A percentile compares a stretch with the other conserved stretches of the same genome.
These are phyloP conservation scores for Fomitopsis palustris DNA, from an alignment of 1,284 basidiomycete species.

Conservation along the genomic window DNA sequence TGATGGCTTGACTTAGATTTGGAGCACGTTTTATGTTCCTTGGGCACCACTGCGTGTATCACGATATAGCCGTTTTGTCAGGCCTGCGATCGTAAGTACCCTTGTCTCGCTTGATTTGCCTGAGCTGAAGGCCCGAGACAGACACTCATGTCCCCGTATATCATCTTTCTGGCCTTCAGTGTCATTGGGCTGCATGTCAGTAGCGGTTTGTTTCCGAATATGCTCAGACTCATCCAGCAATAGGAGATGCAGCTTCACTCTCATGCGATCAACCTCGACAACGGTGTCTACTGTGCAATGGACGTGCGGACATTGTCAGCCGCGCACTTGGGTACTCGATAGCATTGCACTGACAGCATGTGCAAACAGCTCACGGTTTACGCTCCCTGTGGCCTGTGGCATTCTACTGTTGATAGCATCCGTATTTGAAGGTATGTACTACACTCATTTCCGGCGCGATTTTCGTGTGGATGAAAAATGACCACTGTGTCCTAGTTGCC, in stretches of 20 bases:
- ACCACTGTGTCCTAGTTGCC: slow-evolving; percentile 22
- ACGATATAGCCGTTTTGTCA: slow-evolving; percentile 13
- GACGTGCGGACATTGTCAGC: slow-evolving; percentile 33
- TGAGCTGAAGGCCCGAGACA: slow-evolving; percentile 13
- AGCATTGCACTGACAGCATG: slow-evolving; percentile 10
- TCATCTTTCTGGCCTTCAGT: slow-evolving; percentile 28
- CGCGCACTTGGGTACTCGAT: slow-evolving; percentile 15
- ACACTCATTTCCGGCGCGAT: too few species aligned
- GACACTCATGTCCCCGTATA: slow-evolving; percentile 38
- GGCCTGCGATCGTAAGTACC: slow-evolving; percentile 7
- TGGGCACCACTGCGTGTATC: slow-evolving; percentile 13
- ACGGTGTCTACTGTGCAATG: slow-evolving; percentile 49
- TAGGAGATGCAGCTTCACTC: slow-evolving; percentile 16
- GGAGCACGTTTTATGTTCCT: slow-evolving; percentile 32
- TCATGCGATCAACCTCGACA: slow-evolving; percentile 31
- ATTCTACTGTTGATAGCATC: slow-evolving; percentile 37
- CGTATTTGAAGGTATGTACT: slow-evolving; percentile 40
- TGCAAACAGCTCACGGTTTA: slow-evolving; percentile 29
- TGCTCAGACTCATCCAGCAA: not conserved
- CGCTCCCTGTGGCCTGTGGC: slow-evolving; percentile 45
- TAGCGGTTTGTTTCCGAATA: slow-evolving; percentile 9
- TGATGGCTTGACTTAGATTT: slow-evolving; percentile 40
- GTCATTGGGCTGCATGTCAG: slow-evolving; percentile 16
- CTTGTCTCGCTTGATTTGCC: not conserved
- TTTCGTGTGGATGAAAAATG: too few species aligned